These are phyloP conservation scores for Nitzschia sp. DNA, from an alignment of 108 stramenopile genomes.

Conservation along the genomic window DNA sequence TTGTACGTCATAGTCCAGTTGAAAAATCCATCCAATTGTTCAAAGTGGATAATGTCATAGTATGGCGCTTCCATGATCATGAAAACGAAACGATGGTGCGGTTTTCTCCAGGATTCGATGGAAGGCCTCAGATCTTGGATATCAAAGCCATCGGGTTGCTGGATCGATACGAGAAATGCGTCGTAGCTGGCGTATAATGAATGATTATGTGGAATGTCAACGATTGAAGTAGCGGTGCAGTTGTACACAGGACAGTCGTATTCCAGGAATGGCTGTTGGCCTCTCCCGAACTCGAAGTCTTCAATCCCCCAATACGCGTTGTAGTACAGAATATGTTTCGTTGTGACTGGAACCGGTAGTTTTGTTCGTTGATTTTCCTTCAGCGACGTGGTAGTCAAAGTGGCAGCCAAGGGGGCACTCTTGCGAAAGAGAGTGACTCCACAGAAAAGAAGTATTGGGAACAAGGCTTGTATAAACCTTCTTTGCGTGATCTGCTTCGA, in stretches of 20 bases:
- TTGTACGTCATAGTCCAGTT: constrained; percentile 43
- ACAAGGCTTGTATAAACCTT: too few relatives aligned
- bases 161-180: constrained; percentile 13
- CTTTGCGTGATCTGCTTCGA: too few relatives aligned
- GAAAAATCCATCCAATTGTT: constrained; percentile 21
- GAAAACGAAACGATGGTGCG: constrained; percentile 33
- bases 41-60: background rate
- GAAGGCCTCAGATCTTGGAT: background rate
- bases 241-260: constrained; percentile 11
- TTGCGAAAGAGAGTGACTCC: too few relatives aligned
- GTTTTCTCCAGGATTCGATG: constrained; percentile 5
- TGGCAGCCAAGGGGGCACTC: too few relatives aligned
- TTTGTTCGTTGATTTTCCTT: too few relatives aligned
- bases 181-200: background rate
- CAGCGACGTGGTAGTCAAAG: too few relatives aligned
- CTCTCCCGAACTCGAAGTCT: constrained; percentile 19
- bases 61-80: constrained; percentile 27
- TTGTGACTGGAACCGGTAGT: background rate
- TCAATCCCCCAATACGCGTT: constrained; percentile 7
- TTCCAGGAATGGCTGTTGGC: constrained; percentile 6
- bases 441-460: too few relatives aligned
- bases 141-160: background rate
- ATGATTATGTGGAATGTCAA: background rate
- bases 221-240: background rate
- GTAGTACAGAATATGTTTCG: constrained; percentile 14